Conservation (phyloP, 805 yeast species). For the Wickerhamomyces pijperi region DNA sequence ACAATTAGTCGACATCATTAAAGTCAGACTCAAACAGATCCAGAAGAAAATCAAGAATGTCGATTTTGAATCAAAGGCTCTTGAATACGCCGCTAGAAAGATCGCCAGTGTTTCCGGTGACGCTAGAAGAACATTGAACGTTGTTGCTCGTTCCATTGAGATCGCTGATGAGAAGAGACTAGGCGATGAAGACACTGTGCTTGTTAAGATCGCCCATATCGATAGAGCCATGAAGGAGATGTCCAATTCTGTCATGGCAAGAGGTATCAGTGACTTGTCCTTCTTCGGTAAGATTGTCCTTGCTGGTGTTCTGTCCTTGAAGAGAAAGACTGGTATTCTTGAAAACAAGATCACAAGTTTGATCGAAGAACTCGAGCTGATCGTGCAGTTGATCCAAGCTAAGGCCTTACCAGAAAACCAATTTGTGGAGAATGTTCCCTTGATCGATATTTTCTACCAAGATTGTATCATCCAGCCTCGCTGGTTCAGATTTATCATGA, state of each 20-base stretch:
- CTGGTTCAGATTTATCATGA: conserved; percentile 48
- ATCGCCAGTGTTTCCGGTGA: conserved; percentile 97
- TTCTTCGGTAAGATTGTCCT: conserved; percentile 63
- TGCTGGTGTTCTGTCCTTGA: conserved; percentile 53
- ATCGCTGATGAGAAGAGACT: conserved; percentile 34
- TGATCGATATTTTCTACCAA: conserved; percentile 23
- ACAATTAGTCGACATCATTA: conserved; percentile 67
- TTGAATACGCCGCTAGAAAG: conserved; percentile 85
- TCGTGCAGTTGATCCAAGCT: conserved; percentile 28
- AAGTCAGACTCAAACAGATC: conserved; percentile 37
- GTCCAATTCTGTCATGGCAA: conserved; percentile 59
- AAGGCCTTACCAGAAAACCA: conserved; percentile 11
- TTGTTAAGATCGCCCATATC: conserved; percentile 64
- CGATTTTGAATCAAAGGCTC: conserved; percentile 30
- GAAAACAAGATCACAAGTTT: conserved; percentile 70
- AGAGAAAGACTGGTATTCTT: conserved; percentile 55
- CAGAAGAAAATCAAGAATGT: conserved; percentile 37
- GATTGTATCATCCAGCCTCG: conserved; percentile 36
- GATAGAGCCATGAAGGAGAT: conserved; percentile 74
- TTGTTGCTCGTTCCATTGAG: conserved; percentile 83
- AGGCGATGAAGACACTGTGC: conserved; percentile 20
- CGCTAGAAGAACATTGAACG: conserved; percentile 84
- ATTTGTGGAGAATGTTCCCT: conserved; percentile 21
- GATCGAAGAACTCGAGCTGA: conserved; percentile 59
- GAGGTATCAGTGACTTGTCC: conserved; percentile 47